Conservation (phyloP, 306 rosid genomes). For the Dryas octopetala region DNA sequence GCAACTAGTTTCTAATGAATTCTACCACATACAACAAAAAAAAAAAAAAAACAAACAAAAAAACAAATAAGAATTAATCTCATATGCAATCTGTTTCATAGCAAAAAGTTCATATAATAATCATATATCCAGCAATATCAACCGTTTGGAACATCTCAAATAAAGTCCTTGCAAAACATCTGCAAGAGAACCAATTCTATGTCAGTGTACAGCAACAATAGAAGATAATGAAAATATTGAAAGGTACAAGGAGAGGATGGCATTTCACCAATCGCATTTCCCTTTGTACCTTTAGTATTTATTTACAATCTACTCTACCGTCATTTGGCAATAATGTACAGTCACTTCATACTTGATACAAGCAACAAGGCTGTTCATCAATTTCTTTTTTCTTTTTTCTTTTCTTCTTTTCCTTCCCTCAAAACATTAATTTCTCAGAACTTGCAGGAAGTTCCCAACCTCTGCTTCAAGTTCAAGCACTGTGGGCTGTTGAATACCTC, state of each 20-base stretch:
- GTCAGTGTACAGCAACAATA: background rate
- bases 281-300: conserved; percentile 28
- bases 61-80: too few relatives aligned
- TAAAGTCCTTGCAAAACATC: background rate
- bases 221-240: conserved; percentile 1
- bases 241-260: conserved; percentile 52
- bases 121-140: background rate
- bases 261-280: conserved; percentile 61
- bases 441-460: conserved; percentile 52
- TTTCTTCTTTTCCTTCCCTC: conserved; percentile 2
- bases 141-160: background rate
- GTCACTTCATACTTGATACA: conserved; percentile 4
- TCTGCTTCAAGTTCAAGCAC: conserved; percentile 45
- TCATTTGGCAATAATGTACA: conserved; percentile 43
- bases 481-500: conserved; percentile 39
- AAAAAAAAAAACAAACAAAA: too few relatives aligned
- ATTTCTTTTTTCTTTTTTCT: conserved; percentile 28
- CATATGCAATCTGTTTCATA: too few relatives aligned
- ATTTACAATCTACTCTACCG: conserved; percentile 51
- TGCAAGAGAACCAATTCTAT: background rate
- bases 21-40: too few relatives aligned
- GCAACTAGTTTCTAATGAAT: too few relatives aligned
- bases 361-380: conserved; percentile 7
- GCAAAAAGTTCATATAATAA: too few relatives aligned
- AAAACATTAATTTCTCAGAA: conserved; percentile 30